Percentiles rank a stretch among this genome's conserved stretches.
Conservation (phyloP, 495 filamentous ascomycete species). For the Aspergillus coremiiformis region DNA sequence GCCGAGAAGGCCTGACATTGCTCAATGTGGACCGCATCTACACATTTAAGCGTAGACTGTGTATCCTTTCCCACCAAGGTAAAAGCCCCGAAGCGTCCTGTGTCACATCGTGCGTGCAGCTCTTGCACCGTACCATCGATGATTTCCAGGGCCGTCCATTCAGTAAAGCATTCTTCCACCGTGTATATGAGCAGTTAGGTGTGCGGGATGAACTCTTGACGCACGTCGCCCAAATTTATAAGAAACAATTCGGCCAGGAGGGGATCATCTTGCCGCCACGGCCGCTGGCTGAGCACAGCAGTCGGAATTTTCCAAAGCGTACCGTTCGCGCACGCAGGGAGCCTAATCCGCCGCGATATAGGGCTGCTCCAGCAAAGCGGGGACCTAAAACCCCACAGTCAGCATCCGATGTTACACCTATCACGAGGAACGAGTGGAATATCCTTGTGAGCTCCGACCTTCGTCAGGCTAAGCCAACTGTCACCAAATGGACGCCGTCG, state of each 20-base stretch:
- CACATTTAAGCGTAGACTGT: slow-evolving; percentile 60
- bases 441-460: slow-evolving; percentile 32
- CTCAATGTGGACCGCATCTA: slow-evolving; percentile 65
- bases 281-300: slow-evolving; percentile 15
- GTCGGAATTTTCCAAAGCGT: slow-evolving; percentile 20
- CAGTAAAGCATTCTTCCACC: slow-evolving; percentile 50
- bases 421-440: slow-evolving; percentile 44
- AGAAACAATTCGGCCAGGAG: slow-evolving; percentile 45
- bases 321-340: slow-evolving; percentile 17
- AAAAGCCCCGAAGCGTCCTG: slow-evolving; percentile 29
- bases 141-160: slow-evolving; percentile 52
- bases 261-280: slow-evolving; percentile 34
- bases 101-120: slow-evolving; percentile 42
- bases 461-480: slow-evolving; percentile 23
- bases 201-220: slow-evolving; percentile 46
- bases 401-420: slow-evolving; percentile 41
- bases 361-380: slow-evolving; percentile 18
- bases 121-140: slow-evolving; percentile 56
- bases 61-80: slow-evolving; percentile 42
- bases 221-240: slow-evolving; percentile 52
- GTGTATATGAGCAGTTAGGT: slow-evolving; percentile 56
- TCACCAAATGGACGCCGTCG: slow-evolving; percentile 42
- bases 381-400: slow-evolving; percentile 40
- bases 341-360: slow-evolving; percentile 12
- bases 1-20: slow-evolving; percentile 60